Percentiles rank a stretch among this genome's conserved stretches.
phyloP scores from a whole-genome alignment of 2,329 filamentous ascomycete genomes.

The Fusarium brachygibbosum region DNA sequence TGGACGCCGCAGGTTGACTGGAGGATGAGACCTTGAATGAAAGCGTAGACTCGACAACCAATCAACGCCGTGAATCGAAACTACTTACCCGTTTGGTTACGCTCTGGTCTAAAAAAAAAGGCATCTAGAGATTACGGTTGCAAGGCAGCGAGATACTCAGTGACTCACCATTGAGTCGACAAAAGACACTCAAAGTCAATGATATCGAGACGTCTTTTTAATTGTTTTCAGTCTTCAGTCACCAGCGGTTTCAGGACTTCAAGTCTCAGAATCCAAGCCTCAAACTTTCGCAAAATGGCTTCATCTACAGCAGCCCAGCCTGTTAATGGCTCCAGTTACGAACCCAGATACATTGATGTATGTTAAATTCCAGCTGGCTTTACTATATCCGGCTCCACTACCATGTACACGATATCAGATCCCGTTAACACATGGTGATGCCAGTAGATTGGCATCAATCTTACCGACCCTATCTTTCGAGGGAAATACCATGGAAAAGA shows the following conservation, averaged over 20 bases:
- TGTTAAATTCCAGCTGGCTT: constrained; percentile 39
- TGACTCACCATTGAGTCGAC: constrained; percentile 30
- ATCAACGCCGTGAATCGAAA: constrained; percentile 27
- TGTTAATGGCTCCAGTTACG: constrained; percentile 44
- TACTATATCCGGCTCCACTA: constrained; percentile 17
- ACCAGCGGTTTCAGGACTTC: constrained; percentile 12
- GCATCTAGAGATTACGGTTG: constrained; percentile 24
- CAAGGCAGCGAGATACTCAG: constrained; percentile 28
- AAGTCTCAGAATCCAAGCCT: constrained; percentile 13
- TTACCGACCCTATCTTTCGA: constrained; percentile 90
- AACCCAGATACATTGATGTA: constrained; percentile 74
- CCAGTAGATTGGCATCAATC: constrained; percentile 87
- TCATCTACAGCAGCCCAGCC: constrained; percentile 42
- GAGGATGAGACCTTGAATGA: constrained; percentile 39
- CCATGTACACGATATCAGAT: constrained; percentile 12
- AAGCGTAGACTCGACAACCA: constrained; percentile 35
- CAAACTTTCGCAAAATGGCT: constrained; percentile 48
- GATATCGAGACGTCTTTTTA: constrained; percentile 41
- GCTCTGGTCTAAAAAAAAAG: constrained; percentile 5
- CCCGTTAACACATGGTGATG: constrained; percentile 37
- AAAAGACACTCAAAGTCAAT: constrained; percentile 33
- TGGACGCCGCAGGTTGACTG: constrained; percentile 36
- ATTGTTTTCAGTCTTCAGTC: constrained; percentile 25
- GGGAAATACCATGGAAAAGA: constrained; percentile 87
- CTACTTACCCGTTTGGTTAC: constrained; percentile 5